Base-by-base conservation (phyloP, 257 asterid genomes). In the Anisodus tanguticus region DNA sequence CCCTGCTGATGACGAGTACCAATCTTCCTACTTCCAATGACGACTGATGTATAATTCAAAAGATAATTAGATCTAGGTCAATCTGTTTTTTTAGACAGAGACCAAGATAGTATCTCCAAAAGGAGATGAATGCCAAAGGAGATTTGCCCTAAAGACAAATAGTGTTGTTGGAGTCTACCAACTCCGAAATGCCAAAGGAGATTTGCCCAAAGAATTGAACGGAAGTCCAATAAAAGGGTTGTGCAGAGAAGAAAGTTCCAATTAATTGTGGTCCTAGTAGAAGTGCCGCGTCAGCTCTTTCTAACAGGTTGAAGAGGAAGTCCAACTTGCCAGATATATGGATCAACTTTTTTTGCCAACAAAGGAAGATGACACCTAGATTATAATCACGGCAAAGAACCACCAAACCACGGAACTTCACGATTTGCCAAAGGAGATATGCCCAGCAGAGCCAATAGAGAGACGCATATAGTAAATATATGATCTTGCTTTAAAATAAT, bases 61-160 rank as follows among this genome's bases (percentile, higher is more conserved):
- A 53, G 39, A 54, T 69, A 62, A 63, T 9, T 41, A 72, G 62
- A 51, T 81, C 76, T 31, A 12, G 82, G 49, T 74, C 83, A 45
- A 86, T 78, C 85, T 55, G 85, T 84, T 86, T 68, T 22, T 63
- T 41, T 66, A 64, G 57, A 77, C 85, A 71, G 82, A 78, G 85
- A 88, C 85, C 84, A 84, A 72, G 62, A 79, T 80, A 90, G 81
- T 85, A 87, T 87, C 96, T 90, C 97, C 94, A 87, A 89, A 81
- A 83, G 93, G 94, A 93, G 98, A 91, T 88, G 63, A 87, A 86
- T 92, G 98, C 98, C 97, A 94, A 91, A 94, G 98, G 94, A 91
- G 98, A 91, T 92, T 92, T 94, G 98, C 98, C 97, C 93, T 57
- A 3, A 54, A 54, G 72, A 51, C 87, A 86, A 80, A 58, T 63